phyloP scores from a whole-genome alignment of 257 asterid genomes.

The Solanum gracilifrons region DNA sequence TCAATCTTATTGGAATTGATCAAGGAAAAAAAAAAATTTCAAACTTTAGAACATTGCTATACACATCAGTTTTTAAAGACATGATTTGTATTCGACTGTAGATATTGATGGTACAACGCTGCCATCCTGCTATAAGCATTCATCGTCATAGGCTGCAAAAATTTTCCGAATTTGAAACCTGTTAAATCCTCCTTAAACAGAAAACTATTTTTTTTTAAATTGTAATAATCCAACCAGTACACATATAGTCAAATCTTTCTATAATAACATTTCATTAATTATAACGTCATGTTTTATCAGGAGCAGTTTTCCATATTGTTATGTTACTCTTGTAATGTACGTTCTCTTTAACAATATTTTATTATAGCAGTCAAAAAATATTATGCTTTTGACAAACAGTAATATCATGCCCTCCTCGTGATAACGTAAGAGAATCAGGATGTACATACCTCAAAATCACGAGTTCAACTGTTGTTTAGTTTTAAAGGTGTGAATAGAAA shows the following conservation, averaged over 20 bases:
- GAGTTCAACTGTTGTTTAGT: background rate
- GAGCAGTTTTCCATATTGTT: background rate
- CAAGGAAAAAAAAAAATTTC: background rate
- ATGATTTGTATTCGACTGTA: background rate
- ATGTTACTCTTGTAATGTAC: background rate
- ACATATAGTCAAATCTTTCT: background rate
- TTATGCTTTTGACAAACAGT: no score
- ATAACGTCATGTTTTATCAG: background rate
- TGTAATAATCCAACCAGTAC: background rate
- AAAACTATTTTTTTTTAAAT: background rate
- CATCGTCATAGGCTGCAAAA: background rate
- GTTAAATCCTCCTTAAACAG: background rate
- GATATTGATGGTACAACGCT: background rate
- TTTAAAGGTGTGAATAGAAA: no score
- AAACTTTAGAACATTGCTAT: background rate
- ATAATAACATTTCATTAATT: background rate
- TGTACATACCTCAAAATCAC: background rate
- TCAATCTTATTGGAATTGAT: background rate
- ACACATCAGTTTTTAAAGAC: background rate
- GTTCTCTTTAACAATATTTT: no score
- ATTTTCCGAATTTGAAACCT: background rate
- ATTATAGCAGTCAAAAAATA: background rate
- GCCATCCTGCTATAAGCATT: background rate
- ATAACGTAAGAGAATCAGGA: background rate
- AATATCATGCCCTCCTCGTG: background rate